Conservation (phyloP, 768 basidiomycete genomes). For the Termitomyces sp. region DNA sequence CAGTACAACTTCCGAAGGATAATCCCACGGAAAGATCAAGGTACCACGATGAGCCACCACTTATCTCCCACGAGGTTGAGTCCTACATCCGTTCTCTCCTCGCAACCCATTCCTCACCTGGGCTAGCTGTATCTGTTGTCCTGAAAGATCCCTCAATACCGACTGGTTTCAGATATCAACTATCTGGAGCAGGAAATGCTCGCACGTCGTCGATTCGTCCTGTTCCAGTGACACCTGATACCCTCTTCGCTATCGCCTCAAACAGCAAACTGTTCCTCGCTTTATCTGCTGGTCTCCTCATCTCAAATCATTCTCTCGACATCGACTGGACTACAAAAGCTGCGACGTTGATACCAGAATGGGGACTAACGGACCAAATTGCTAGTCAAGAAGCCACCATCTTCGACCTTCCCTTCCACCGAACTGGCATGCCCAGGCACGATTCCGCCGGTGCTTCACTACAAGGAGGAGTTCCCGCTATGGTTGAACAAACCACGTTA, state of each 20-base stretch:
- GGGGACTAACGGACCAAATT: constrained; percentile 34
- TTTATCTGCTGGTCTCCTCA: constrained; percentile 32
- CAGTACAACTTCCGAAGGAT: background rate
- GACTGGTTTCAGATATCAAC: constrained; percentile 33
- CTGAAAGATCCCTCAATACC: constrained; percentile 24
- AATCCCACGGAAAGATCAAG: background rate
- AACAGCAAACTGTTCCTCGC: constrained; percentile 39
- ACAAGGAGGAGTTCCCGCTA: constrained; percentile 27
- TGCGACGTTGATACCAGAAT: constrained; percentile 32
- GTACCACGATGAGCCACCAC: background rate
- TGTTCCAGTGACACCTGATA: constrained; percentile 34
- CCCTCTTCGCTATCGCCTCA: constrained; percentile 40
- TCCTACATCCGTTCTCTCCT: constrained; percentile 18
- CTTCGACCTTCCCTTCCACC: constrained; percentile 37
- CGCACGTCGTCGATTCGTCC: constrained; percentile 17
- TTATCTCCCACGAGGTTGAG: constrained; percentile 7
- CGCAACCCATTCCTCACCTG: constrained; percentile 32
- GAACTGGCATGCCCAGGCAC: constrained; percentile 42
- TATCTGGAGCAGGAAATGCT: constrained; percentile 32
- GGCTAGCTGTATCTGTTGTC: constrained; percentile 35
- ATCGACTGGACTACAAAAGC: constrained; percentile 35
- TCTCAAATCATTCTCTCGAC: constrained; percentile 30
- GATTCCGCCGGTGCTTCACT: constrained; percentile 29
- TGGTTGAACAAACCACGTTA: constrained; percentile 20
- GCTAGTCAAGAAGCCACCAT: constrained; percentile 28